phyloP scores from a whole-genome alignment of 2,329 filamentous ascomycete genomes.

The Sclerotinia trifoliorum region DNA sequence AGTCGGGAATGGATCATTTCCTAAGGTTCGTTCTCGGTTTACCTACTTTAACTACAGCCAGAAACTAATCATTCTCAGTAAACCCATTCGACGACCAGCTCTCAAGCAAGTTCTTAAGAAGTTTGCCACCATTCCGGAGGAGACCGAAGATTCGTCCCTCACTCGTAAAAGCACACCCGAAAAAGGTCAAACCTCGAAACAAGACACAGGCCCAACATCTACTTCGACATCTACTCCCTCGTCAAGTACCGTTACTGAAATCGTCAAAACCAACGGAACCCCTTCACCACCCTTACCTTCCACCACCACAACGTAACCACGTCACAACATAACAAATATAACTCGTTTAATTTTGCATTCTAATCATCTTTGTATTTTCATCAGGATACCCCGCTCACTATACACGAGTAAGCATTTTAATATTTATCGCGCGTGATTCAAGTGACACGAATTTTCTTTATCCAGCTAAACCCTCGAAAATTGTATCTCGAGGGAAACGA shows the following conservation, averaged over 20 bases:
- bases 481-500: neutral
- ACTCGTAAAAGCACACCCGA: conserved; percentile 20
- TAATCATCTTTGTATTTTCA: neutral
- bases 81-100: conserved; percentile 76
- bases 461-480: neutral
- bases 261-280: conserved; percentile 2
- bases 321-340: neutral
- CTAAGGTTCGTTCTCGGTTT: conserved; percentile 44
- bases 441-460: conserved; percentile 16
- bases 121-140: conserved; percentile 78
- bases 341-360: neutral
- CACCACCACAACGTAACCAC: neutral
- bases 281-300: conserved; percentile 6
- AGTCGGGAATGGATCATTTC: conserved; percentile 91
- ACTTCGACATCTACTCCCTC: neutral
- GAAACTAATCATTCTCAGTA: conserved; percentile 43
- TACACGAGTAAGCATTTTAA: conserved; percentile 22
- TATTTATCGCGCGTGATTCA: conserved; percentile 3
- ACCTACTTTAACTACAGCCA: neutral
- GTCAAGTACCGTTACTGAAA: neutral
- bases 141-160: conserved; percentile 49
- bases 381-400: conserved; percentile 21
- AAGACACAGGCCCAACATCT: neutral
- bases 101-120: conserved; percentile 84
- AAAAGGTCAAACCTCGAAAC: neutral